Conservation (phyloP, 495 filamentous ascomycete species). For the Tricharina praecox region DNA sequence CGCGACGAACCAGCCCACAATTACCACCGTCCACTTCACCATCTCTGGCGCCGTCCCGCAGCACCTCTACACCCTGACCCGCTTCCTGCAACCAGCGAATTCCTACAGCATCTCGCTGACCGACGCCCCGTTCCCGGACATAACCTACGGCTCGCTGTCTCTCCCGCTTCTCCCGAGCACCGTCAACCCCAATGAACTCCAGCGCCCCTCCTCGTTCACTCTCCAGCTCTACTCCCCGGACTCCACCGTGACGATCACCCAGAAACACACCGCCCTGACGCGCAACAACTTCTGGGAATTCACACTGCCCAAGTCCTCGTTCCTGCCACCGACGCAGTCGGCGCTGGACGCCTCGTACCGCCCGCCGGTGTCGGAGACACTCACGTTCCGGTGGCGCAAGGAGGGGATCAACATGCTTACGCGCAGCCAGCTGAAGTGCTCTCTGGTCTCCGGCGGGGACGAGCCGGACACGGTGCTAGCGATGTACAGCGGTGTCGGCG, state of each 20-base stretch:
- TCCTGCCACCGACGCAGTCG: constrained; percentile 59
- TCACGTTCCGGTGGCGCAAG: constrained; percentile 80
- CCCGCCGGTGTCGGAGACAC: constrained; percentile 43
- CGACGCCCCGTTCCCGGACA: constrained; percentile 61
- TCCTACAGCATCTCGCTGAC: constrained; percentile 72
- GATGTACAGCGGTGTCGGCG: constrained; percentile 49
- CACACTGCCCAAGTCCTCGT: constrained; percentile 73
- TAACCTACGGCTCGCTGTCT: constrained; percentile 70
- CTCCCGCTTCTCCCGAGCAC: constrained; percentile 25
- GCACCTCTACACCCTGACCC: constrained; percentile 60
- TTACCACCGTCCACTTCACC: constrained; percentile 51
- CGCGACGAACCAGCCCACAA: constrained; percentile 30
- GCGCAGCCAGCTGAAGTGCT: constrained; percentile 26
- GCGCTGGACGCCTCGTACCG: constrained; percentile 57
- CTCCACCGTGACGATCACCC: constrained; percentile 54
- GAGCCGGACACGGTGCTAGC: constrained; percentile 91
- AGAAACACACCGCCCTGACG: constrained; percentile 48
- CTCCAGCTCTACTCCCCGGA: constrained; percentile 91
- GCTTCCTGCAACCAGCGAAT: constrained; percentile 54
- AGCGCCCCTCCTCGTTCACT: constrained; percentile 59
- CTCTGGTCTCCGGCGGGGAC: constrained; percentile 19
- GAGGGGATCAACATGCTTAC: constrained; percentile 65
- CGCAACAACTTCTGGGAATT: constrained; percentile 62
- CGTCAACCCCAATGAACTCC: constrained; percentile 52
- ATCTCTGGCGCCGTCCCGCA: constrained; percentile 65